These are phyloP conservation scores for Rhynchosporium agropyri DNA, from an alignment of 2,329 filamentous ascomycete species.

Conservation along the genomic window DNA sequence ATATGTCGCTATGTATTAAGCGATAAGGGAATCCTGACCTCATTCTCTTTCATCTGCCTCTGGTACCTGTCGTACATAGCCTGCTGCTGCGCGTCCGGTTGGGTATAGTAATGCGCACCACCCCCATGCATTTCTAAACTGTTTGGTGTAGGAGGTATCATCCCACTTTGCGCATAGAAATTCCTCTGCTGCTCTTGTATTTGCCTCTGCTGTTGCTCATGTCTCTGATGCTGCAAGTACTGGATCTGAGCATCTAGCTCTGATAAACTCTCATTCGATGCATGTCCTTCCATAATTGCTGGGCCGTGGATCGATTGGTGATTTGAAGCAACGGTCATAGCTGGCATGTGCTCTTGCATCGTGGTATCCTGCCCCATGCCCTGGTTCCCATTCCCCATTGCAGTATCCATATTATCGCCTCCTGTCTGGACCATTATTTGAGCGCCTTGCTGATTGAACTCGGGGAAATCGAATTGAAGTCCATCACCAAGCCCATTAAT, in stretches of 20 bases:
- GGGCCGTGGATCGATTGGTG: slow-evolving; percentile 50
- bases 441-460: slow-evolving; percentile 49
- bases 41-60: slow-evolving; percentile 68
- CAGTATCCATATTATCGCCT: slow-evolving; percentile 51
- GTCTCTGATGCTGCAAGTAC: slow-evolving; percentile 64
- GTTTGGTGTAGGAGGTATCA: slow-evolving; percentile 78
- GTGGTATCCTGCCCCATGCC: slow-evolving; percentile 41
- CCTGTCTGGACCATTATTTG: slow-evolving; percentile 38
- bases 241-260: slow-evolving; percentile 68
- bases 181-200: slow-evolving; percentile 53
- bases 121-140: slow-evolving; percentile 74
- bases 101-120: slow-evolving; percentile 59
- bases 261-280: slow-evolving; percentile 55
- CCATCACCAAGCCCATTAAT: slow-evolving; percentile 55
- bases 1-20: neutral
- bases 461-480: slow-evolving; percentile 62
- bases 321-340: slow-evolving; percentile 49
- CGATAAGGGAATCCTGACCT: slow-evolving; percentile 43
- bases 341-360: slow-evolving; percentile 51
- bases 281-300: slow-evolving; percentile 47
- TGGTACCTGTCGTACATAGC: slow-evolving; percentile 63
- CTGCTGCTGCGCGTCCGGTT: slow-evolving; percentile 56
- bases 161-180: slow-evolving; percentile 58
- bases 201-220: slow-evolving; percentile 55
- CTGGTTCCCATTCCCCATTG: slow-evolving; percentile 44